Evolutionary conservation across 2,329 filamentous ascomycete species (phyloP), one percentile per base, ranked within the genome.

Genomic region (Fusarium caatingaense): DNA sequence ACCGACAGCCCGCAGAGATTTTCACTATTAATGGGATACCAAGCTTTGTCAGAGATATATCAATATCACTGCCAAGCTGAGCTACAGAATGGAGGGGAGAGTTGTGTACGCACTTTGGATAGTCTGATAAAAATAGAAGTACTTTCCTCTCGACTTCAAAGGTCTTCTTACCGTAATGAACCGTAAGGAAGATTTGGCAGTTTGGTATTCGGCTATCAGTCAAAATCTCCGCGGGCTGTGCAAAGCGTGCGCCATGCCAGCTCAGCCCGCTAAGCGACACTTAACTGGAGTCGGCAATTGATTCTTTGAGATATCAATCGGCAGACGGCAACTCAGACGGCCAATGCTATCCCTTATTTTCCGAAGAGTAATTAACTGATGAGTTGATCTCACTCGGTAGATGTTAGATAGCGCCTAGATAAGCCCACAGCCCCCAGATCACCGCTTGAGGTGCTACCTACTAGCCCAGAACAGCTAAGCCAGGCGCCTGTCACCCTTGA

Each of bases 331-430:
- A 13, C 6, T 13, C 13, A 15, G 12, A 37, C 18, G 18, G 7
- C 34, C 34, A 37, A 37, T 37, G 3, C 34, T 11, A n/a, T n/a
- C 5, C 9, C 4, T 4, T n/a, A 37, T 37, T 37, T 37, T 37
- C 34, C 34, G 34, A 37, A 37, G 0, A 0, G 2, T 11, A 37
- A 37, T 37, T 9, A n/a, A 37, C 1, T 37, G 34, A 37, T 37
- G 34, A 37, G 16, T 5, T 37, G 34, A 37, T 37, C 34, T 37
- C 18, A 37, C 34, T 23, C 50, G 49, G 50, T 16, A 57, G 3
- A 49, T 64, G 50, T 12, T 32, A 27, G 59, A 63, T 64, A 64
- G 60, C 61, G 49, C 5, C 37, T 49, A 64, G 59, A 64, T 57
- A 64, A 57, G 32, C 27, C 25, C 49, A 44, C 30, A 21, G 49